These are phyloP conservation scores for Trichoderma lentiforme DNA, from an alignment of 2,329 filamentous ascomycete species.

Conservation along the genomic window DNA sequence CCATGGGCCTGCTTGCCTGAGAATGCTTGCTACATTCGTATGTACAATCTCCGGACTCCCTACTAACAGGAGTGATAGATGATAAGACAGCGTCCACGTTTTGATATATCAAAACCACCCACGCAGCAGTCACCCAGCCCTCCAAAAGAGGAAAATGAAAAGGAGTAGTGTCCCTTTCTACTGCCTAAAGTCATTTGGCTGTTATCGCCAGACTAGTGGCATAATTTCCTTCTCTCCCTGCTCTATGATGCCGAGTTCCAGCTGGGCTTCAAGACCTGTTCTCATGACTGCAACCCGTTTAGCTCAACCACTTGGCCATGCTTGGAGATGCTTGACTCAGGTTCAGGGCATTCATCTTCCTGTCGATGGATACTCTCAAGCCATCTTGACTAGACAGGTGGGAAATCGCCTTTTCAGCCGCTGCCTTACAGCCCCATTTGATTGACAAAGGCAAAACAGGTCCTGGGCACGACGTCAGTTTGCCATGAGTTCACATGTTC, in stretches of 20 bases:
- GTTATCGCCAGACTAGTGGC: not conserved
- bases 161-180: not conserved
- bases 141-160: not conserved
- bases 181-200: not conserved
- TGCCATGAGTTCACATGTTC: not conserved
- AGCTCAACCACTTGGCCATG: not conserved
- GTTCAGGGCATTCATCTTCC: not conserved
- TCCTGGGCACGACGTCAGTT: not conserved
- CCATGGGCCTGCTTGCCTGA: not conserved
- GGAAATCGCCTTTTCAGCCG: not conserved
- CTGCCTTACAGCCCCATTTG: not conserved
- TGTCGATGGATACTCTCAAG: not conserved
- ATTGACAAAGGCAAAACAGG: not conserved
- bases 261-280: not conserved
- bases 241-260: not conserved
- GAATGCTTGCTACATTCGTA: not conserved
- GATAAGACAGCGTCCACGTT: not conserved
- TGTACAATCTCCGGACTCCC: constrained; percentile 4
- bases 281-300: not conserved
- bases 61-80: not conserved
- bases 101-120: not conserved
- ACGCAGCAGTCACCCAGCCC: not conserved
- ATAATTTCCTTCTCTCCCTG: not conserved
- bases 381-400: not conserved
- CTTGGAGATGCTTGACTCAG: not conserved